Base-by-base conservation (phyloP, 108 stramenopile species). In the Asterionellopsis glacialis region DNA sequence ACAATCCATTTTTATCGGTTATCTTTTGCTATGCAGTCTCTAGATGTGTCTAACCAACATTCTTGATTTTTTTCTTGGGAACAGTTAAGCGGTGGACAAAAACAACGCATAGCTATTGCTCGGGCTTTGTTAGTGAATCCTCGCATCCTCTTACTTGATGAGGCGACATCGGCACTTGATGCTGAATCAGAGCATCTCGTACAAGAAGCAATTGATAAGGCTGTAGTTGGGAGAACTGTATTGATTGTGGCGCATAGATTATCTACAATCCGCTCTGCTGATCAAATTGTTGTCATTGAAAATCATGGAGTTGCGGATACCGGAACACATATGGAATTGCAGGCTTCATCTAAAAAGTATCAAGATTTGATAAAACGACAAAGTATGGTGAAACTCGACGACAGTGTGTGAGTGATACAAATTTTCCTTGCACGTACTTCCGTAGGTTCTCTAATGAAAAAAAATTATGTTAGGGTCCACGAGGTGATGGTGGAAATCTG, bases 31-130 rank as follows among this genome's bases (percentile, higher is more conserved):
- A 33, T 7, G 7, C 7, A 33, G 33, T 33, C 33, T 33, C 33
- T 33, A 5, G n/a, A 24, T 54, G 53, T 18, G 24, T 54, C 22
- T 54, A 24, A n/a, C 22, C 4, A 54, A 18, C 23, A 2, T 54
- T 24, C 9, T 54, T 27, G n/a, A 73, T n/a, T 77, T 77, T 5
- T 24, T 51, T 82, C 45, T n/a, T 27, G 24, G 18, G 1, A 27
- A 25, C 1, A 48, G 24, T 33, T 60, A 23, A 68, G 59, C 25
- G 93, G 92, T 9, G 94, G 97, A 0, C 97, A 98, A 75, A 94
- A 95, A 56, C 97, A 98, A 64, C 71, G 97, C 18, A 64, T 98
- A 24, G 83, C 89, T 40, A 95, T 96, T 45, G 94, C 95, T 4
- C 79, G 95, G 28, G 92, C 94, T 3, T 55, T 95, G 38, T 28